Percentiles rank a stretch among this genome's conserved stretches.
These are phyloP conservation scores for Acorus gramineus DNA, from an alignment of 106 monocot species.

Conservation along the genomic window DNA sequence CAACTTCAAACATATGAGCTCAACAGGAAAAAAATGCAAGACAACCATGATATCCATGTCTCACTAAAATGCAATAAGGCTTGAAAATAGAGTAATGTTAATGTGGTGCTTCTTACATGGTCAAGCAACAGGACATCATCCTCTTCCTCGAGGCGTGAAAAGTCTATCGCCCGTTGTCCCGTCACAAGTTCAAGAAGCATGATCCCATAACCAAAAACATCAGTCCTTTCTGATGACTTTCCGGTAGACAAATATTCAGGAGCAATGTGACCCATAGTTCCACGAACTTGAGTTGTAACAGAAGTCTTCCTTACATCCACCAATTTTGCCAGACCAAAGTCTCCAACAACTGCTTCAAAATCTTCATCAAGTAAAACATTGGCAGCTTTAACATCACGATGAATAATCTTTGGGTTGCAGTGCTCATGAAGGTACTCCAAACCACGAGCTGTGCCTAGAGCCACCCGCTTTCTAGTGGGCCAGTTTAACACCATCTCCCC, in stretches of 20 bases:
- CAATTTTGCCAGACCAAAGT: conserved; percentile 49
- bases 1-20: no score
- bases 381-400: conserved; percentile 61
- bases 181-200: conserved; percentile 20
- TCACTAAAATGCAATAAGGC: no score
- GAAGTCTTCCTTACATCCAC: conserved; percentile 37
- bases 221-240: conserved; percentile 34
- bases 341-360: conserved; percentile 24
- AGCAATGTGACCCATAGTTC: conserved; percentile 60
- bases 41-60: no score
- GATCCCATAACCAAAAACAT: conserved; percentile 10
- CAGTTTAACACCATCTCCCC: conserved; percentile 78
- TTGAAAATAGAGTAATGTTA: background rate
- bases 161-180: conserved; percentile 79
- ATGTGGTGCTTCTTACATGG: conserved; percentile 43
- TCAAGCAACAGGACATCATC: conserved; percentile 92
- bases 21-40: no score
- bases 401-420: conserved; percentile 38
- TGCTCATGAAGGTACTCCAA: conserved; percentile 74
- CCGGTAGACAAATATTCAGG: conserved; percentile 50
- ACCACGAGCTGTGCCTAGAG: conserved; percentile 87
- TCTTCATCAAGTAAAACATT: conserved; percentile 31
- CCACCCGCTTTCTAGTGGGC: conserved; percentile 59
- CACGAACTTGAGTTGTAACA: conserved; percentile 37
- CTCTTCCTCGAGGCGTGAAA: conserved; percentile 80